Evolutionary conservation across 768 basidiomycete genomes (phyloP), one percentile per base, ranked within the genome.

Genomic region (Tricholoma sp.): DNA sequence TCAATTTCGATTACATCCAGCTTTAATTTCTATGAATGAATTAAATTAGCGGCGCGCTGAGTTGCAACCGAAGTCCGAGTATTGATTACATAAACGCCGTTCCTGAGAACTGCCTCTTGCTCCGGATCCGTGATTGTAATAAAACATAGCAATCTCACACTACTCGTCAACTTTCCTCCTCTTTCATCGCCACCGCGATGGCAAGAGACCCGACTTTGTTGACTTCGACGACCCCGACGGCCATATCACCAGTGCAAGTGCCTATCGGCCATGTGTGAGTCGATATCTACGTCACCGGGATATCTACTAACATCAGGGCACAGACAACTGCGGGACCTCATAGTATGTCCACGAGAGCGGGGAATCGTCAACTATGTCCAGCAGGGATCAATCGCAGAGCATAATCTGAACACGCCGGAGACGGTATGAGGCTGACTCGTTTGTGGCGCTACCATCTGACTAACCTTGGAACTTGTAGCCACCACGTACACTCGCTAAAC

Each of bases 301-400:
- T 56, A 39, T 66, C 22, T 21, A 11, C 27, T 45, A 52, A 16
- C 43, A 57, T 5, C 47, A 39, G 49, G n/a, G 39, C 46, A 52
- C 19, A 89, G 88, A 24, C 90, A 93, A 71, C 74, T 93, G 27
- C 80, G 90, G 34, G 89, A 93, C 72, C 81, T 93, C 50, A 71
- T 91, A 51, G 80, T 88, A 58, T 90, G 88, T 68, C 89, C 89
- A 1, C 75, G 81, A 5, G 81, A 85, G 60, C 72, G 79, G 11
- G 86, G 88, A 2, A 66, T 85, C 5, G 79, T 89, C 35, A 84
- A 83, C 68, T 89, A 87, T 61, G 74, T 87, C 2, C 79, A 79
- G 22, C 68, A 68, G 8, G 64, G 69, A 34, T 74, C 77, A 24
- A 83, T 89, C 52, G 71, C 85, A 21, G 85, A 89, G 61, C 84